Base-by-base conservation (phyloP, 345 rosid species). In the Gossypium turneri region DNA sequence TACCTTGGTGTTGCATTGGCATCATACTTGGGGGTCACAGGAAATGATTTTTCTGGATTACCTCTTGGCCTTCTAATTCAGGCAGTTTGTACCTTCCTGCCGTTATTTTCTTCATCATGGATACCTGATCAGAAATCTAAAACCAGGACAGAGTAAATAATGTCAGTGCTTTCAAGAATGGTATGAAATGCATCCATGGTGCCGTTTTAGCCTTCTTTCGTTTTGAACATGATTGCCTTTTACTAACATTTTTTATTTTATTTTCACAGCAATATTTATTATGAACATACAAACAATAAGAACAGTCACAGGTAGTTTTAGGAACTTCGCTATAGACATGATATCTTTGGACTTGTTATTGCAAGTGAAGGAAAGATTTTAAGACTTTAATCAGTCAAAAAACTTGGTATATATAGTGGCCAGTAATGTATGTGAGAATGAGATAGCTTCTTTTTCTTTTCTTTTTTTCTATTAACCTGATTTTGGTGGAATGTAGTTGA, bases 1-100 rank as follows among this genome's bases (percentile, higher is more conserved):
- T 90, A 85, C 75, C 84, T 93, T 27, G 98, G 98, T 15, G 86
- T 94, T 60, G 85, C 85, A 12, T 90, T 94, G 2, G 95, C 90
- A 3, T 92, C 98, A 0, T 87, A 29, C 78, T 81, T 88, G 0
- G 88, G 89, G 1, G 83, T 94, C 7, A 88, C 89, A 2, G 96
- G 79, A n/a, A 80, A 87, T 38, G 86, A 90, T 81, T 88, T 91
- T 81, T 89, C 93, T 0, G 86, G 92, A 51, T 84, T 94, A 53
- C 88, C 89, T 3, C 72, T 51, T 8, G 94, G 85, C 43, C 88
- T 94, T 13, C 62, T 84, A 16, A 70, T 91, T 43, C 97, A 94
- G 77, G 98, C 93, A 4, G 53, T 67, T 25, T 85, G 92, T 75
- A 89, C 97, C 0, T 72, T 79, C 34, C 44, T 91, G 59, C 98